Percentiles rank a stretch among this genome's conserved stretches.
Evolutionary conservation across 257 asterid genomes (phyloP).

Genomic region (Marsdenia floribunda): DNA sequence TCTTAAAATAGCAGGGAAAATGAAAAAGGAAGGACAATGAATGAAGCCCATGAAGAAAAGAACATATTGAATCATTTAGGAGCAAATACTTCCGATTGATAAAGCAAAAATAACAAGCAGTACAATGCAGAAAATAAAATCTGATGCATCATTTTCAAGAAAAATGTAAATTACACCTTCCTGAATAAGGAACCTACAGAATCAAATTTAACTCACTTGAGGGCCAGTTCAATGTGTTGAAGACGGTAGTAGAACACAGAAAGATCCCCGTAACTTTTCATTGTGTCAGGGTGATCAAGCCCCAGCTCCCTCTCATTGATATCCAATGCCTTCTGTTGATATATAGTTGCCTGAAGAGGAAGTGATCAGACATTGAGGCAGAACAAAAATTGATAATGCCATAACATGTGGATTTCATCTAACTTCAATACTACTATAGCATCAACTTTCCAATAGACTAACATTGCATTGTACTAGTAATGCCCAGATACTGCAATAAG

Average conservation of each 20-base stretch:
- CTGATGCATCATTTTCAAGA: background rate
- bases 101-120: background rate
- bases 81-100: background rate
- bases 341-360: slow-evolving; percentile 74
- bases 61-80: background rate
- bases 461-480: background rate
- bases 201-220: slow-evolving; percentile 56
- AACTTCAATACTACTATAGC: background rate
- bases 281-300: slow-evolving; percentile 99
- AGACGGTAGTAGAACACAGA: slow-evolving; percentile 98
- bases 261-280: slow-evolving; percentile 99
- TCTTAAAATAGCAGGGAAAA: background rate
- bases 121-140: background rate
- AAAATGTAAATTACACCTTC: background rate
- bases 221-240: slow-evolving; percentile 94
- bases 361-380: slow-evolving; percentile 8
- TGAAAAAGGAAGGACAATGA: background rate
- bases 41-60: background rate
- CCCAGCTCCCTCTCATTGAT: slow-evolving; percentile 98
- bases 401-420: background rate
- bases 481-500: background rate
- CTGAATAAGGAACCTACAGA: background rate
- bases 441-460: slow-evolving; percentile 1
- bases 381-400: slow-evolving; percentile 9
- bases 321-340: slow-evolving; percentile 97